Percentiles rank a stretch among this genome's conserved stretches.
Conservation (phyloP, 2,329 filamentous ascomycete genomes). For the Whalleya microplaca region DNA sequence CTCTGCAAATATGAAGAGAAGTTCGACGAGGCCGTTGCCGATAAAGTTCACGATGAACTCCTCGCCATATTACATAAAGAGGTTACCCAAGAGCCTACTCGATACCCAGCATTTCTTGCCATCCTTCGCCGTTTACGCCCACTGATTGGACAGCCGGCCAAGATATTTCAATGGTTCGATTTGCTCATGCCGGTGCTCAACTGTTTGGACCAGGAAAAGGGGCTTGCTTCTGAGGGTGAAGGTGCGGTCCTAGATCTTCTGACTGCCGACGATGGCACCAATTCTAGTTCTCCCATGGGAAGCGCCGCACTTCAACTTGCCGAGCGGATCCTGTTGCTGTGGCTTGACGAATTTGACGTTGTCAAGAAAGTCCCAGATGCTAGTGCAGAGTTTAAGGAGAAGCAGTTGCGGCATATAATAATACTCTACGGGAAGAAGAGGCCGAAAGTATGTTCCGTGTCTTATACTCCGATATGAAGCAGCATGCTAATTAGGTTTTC, state of each 20-base stretch:
- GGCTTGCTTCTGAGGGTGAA: slow-evolving; percentile 65
- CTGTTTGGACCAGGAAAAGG: slow-evolving; percentile 63
- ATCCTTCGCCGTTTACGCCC: slow-evolving; percentile 68
- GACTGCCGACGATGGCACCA: slow-evolving; percentile 62
- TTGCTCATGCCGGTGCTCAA: slow-evolving; percentile 59
- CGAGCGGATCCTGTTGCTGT: slow-evolving; percentile 58
- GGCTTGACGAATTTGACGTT: slow-evolving; percentile 53
- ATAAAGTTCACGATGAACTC: slow-evolving; percentile 75
- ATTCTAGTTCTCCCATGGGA: slow-evolving; percentile 47
- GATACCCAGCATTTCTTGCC: slow-evolving; percentile 69
- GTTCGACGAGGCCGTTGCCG: slow-evolving; percentile 69
- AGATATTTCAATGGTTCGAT: slow-evolving; percentile 74
- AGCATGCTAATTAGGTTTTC: slow-evolving; percentile 28
- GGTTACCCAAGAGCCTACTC: slow-evolving; percentile 59
- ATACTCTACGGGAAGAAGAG: slow-evolving; percentile 68
- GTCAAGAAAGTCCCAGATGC: slow-evolving; percentile 42
- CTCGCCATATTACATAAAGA: slow-evolving; percentile 67
- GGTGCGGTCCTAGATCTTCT: slow-evolving; percentile 68
- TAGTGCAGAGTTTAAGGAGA: slow-evolving; percentile 51
- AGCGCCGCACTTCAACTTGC: slow-evolving; percentile 42
- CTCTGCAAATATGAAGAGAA: slow-evolving; percentile 66
- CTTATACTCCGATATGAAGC: neutral
- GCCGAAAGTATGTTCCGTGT: slow-evolving; percentile 55
- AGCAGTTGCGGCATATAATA: slow-evolving; percentile 54
- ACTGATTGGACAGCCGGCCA: slow-evolving; percentile 63